Conservation (phyloP, 1,284 basidiomycete genomes). For the Cryptococcus amylolentus region DNA sequence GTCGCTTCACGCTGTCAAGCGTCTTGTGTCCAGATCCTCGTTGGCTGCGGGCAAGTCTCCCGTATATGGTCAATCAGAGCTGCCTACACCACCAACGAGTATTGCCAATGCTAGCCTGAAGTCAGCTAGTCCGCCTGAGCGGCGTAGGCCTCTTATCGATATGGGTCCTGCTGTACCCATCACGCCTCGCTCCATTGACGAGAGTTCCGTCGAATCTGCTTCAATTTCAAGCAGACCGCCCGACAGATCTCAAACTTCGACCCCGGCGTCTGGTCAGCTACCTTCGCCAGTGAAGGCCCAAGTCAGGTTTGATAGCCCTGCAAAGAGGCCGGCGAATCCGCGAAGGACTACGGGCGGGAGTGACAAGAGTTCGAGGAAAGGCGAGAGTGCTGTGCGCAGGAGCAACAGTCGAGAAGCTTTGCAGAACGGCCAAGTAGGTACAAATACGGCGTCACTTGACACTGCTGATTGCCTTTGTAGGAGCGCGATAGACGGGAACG, state of each 20-base stretch:
- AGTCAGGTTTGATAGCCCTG: neutral
- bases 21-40: slow-evolving; percentile 8
- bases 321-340: neutral
- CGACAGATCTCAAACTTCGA: neutral
- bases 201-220: neutral
- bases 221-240: neutral
- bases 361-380: neutral
- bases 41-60: neutral
- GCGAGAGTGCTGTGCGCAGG: neutral
- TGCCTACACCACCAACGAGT: neutral
- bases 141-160: slow-evolving; percentile 10
- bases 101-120: neutral
- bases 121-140: neutral
- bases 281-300: neutral
- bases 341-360: slow-evolving; percentile 10
- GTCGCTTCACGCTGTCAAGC: slow-evolving; percentile 10
- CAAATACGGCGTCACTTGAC: neutral
- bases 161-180: slow-evolving; percentile 1
- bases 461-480: neutral
- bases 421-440: neutral
- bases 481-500: neutral
- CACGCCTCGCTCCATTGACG: neutral
- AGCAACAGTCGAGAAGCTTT: neutral
- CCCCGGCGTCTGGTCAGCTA: neutral
- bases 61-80: neutral